Conservation (phyloP, 1,284 basidiomycete species). For the Cutaneotrichosporon sp. region DNA sequence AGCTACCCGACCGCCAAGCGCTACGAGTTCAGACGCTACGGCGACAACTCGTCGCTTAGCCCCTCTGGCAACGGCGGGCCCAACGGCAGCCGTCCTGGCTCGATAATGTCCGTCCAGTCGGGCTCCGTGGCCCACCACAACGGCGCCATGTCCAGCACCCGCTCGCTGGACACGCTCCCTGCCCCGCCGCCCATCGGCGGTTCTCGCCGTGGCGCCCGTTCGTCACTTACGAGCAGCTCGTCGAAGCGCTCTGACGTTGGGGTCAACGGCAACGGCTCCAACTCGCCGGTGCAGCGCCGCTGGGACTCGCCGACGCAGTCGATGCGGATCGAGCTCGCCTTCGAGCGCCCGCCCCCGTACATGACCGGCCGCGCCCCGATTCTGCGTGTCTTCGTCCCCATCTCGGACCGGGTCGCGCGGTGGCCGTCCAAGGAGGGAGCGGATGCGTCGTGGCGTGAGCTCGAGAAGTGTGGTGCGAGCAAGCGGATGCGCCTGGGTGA, state of each 20-base stretch:
- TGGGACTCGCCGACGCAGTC: conserved; percentile 25
- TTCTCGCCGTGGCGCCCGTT: conserved; percentile 18
- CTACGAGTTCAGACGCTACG: conserved; percentile 49
- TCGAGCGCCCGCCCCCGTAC: conserved; percentile 50
- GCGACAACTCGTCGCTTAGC: conserved; percentile 23
- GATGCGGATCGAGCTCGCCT: conserved; percentile 42
- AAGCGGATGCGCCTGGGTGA: conserved; percentile 49
- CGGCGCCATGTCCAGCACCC: conserved; percentile 14
- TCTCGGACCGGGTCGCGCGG: conserved; percentile 37
- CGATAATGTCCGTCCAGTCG: conserved; percentile 47
- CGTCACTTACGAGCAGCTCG: conserved; percentile 37
- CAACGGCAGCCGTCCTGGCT: conserved; percentile 41
- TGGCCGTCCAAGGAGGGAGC: conserved; percentile 54
- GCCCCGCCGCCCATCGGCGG: conserved; percentile 33
- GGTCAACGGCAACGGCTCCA: conserved; percentile 10
- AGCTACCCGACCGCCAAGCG: conserved; percentile 52
- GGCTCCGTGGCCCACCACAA: conserved; percentile 24
- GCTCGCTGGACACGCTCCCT: conserved; percentile 19
- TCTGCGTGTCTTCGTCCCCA: conserved; percentile 51
- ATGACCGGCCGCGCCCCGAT: conserved; percentile 50
- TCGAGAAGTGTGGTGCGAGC: conserved; percentile 52
- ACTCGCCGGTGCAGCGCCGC: conserved; percentile 26
- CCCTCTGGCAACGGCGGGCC: conserved; percentile 10
- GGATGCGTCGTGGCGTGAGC: conserved; percentile 40
- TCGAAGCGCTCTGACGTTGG: conserved; percentile 31